Evolutionary conservation across 148 eudicot species (phyloP), one percentile per base, ranked within the genome.

Genomic region (Talinum fruticosum): DNA sequence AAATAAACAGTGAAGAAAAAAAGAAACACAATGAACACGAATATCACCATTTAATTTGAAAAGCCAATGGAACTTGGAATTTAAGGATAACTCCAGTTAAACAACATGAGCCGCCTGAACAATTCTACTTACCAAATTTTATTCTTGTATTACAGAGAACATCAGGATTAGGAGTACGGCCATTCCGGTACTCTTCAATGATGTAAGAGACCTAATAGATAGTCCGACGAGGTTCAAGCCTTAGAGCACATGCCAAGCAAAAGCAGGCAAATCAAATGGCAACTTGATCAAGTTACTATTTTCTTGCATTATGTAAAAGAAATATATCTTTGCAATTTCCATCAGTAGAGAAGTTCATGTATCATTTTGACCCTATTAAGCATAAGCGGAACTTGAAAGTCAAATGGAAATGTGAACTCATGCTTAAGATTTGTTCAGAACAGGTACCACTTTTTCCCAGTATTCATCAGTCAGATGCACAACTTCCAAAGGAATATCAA

Each of bases 151-250:
- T 96, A 87, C 99, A 96, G 23, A 96, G 93, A 69, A 96, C 95
- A 85, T 96, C 99, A 41, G 97, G 99, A 80, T 96, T 96, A 82
- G 99, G 99, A 79, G 99, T 96, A 33, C 95, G 97, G 74, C 99
- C 99, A 83, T 87, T 83, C 68, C 89, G 86, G 79, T 93, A 96
- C 89, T 96, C 99, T 74, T 88, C 90, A 75, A 96, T 93, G 69
- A 96, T 91, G 81, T 93, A 91, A 26, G 97, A 91, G 66, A 93
- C 99, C 97, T 96, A 88, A 84, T 81, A 82, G 75, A 79, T 38
- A 83, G 81, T 76, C 66, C 53, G 70, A 73, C 54, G 66, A 74
- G 77, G 73, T 78, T 76, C 66, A 71, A 73, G 49, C 83, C 68
- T 76, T 69, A 78, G 71, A 78, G 71, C 72, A 78, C 33, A 34